Conservation (phyloP, 2,329 filamentous ascomycete species). For the Pseudogymnoascus sp. region DNA sequence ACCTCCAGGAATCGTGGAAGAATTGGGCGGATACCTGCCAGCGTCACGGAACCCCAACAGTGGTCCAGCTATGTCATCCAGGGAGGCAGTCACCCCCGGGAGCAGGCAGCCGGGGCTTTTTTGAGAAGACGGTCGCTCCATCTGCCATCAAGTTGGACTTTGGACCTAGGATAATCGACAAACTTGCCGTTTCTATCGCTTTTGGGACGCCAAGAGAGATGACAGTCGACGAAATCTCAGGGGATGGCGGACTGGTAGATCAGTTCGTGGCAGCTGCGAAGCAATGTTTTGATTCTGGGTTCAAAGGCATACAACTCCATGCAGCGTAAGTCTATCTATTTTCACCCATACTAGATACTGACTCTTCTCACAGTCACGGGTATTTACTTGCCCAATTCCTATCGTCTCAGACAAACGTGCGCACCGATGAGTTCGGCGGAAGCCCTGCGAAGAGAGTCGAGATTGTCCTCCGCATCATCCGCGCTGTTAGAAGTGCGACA, state of each 20-base stretch:
- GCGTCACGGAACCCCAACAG: slow-evolving; percentile 28
- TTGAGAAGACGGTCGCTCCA: slow-evolving; percentile 35
- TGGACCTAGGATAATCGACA: slow-evolving; percentile 31
- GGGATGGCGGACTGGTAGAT: slow-evolving; percentile 35
- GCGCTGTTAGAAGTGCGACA: slow-evolving; percentile 41
- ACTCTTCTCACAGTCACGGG: slow-evolving; percentile 43
- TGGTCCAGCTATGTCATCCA: slow-evolving; percentile 41
- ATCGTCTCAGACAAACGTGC: slow-evolving; percentile 56
- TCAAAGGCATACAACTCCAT: slow-evolving; percentile 46
- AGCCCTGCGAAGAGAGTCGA: slow-evolving; percentile 62
- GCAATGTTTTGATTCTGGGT: slow-evolving; percentile 40
- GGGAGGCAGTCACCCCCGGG: slow-evolving; percentile 37
- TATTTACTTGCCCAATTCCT: slow-evolving; percentile 66
- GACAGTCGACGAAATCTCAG: slow-evolving; percentile 41
- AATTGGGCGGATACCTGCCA: slow-evolving; percentile 29
- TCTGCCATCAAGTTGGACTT: slow-evolving; percentile 36
- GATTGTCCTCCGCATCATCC: slow-evolving; percentile 56
- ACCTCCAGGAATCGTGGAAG: slow-evolving; percentile 30
- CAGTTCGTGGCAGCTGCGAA: slow-evolving; percentile 46
- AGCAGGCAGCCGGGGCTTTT: slow-evolving; percentile 30
- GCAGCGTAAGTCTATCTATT: slow-evolving; percentile 32
- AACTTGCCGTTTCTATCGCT: slow-evolving; percentile 26
- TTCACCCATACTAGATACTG: neutral
- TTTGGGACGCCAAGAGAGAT: slow-evolving; percentile 51
- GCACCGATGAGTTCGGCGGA: slow-evolving; percentile 61